A percentile compares a stretch with the other conserved stretches of the same genome.
These are phyloP conservation scores for Trifolium fragiferum DNA, from an alignment of 306 rosid species.

Conservation along the genomic window DNA sequence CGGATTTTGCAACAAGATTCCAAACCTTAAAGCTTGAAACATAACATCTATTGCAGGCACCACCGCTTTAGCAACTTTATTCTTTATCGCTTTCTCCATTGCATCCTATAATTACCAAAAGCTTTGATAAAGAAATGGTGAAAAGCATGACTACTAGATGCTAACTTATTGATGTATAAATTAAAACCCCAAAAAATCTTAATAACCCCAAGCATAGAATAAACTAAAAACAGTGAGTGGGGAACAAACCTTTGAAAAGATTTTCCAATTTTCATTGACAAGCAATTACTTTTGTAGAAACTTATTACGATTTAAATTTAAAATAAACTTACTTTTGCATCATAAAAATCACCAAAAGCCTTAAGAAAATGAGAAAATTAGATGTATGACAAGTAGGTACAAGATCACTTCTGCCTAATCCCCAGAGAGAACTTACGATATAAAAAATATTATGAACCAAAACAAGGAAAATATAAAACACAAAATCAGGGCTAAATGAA, in stretches of 20 bases:
- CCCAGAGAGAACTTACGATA: neutral
- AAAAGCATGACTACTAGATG: slow-evolving; percentile 25
- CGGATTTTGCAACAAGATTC: slow-evolving; percentile 36
- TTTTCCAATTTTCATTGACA: neutral
- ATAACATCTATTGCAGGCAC: slow-evolving; percentile 99
- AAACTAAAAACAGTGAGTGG: slow-evolving; percentile 11
- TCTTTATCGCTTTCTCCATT: slow-evolving; percentile 98
- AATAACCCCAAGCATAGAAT: neutral
- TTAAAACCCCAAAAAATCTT: slow-evolving; percentile 14
- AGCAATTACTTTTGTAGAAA: neutral
- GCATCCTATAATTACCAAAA: slow-evolving; percentile 74
- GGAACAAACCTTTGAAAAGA: slow-evolving; percentile 3
- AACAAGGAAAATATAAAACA: neutral
- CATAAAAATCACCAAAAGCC: slow-evolving; percentile 52
- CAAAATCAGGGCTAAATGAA: slow-evolving; percentile 1
- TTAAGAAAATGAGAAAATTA: slow-evolving; percentile 1
- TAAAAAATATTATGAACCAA: slow-evolving; percentile 8
- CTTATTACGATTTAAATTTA: neutral
- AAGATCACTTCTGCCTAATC: slow-evolving; percentile 13
- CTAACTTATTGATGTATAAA: slow-evolving; percentile 22
- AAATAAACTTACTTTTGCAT: slow-evolving; percentile 42
- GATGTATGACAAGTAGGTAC: slow-evolving; percentile 22
- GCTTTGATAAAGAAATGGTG: slow-evolving; percentile 31
- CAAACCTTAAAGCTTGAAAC: slow-evolving; percentile 97
- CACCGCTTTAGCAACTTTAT: slow-evolving; percentile 96